Conservation (phyloP, 2,329 filamentous ascomycete genomes). For the Claviceps humidiphila region DNA sequence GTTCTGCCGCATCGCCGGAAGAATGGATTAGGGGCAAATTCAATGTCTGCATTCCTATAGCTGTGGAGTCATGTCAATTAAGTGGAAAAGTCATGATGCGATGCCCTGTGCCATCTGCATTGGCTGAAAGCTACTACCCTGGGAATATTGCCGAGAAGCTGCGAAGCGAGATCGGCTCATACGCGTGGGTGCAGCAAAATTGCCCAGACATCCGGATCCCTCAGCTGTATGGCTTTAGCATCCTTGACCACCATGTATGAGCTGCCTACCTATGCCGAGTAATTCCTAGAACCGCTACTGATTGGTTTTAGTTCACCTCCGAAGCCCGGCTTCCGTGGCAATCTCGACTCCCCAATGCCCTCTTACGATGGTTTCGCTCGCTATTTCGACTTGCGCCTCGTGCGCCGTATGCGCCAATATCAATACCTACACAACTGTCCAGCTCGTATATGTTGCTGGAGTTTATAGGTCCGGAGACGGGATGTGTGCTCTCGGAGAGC, state of each 20-base stretch:
- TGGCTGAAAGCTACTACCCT: conserved; percentile 23
- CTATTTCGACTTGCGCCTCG: conserved; percentile 2
- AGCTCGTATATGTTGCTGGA: conserved; percentile 15
- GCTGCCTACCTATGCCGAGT: neutral
- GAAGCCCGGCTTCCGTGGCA: conserved; percentile 6
- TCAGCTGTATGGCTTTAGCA: conserved; percentile 13
- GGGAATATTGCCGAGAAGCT: conserved; percentile 31
- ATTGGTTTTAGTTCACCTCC: conserved; percentile 7
- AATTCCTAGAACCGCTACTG: neutral
- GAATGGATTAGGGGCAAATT: conserved; percentile 21
- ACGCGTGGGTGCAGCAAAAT: conserved; percentile 14
- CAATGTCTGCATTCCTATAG: conserved; percentile 21
- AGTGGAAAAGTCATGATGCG: conserved; percentile 16
- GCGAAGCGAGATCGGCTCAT: conserved; percentile 14
- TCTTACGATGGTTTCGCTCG: conserved; percentile 1
- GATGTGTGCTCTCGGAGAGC: conserved; percentile 16
- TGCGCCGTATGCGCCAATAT: conserved; percentile 3
- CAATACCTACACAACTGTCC: conserved; percentile 3
- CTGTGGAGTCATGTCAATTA: conserved; percentile 12
- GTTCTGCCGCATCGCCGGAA: conserved; percentile 11
- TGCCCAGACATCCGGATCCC: conserved; percentile 15
- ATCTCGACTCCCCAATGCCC: conserved; percentile 1
- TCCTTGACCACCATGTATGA: conserved; percentile 7
- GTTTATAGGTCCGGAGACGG: conserved; percentile 11
- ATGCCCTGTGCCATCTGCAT: conserved; percentile 20